These are phyloP conservation scores for Mitragyna speciosa DNA, from an alignment of 257 asterid genomes.

Conservation along the genomic window DNA sequence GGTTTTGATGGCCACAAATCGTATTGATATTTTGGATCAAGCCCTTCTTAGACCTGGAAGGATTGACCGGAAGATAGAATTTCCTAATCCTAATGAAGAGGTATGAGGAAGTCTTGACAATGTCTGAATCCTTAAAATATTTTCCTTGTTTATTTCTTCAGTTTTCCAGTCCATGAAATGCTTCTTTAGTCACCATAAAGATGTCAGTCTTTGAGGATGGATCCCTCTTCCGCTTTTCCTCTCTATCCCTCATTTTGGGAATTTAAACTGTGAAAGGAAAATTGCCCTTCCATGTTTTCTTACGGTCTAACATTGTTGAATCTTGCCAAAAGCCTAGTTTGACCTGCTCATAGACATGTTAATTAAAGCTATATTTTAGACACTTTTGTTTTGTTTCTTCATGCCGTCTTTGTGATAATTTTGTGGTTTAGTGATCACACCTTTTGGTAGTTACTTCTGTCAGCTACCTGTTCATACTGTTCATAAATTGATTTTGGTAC, in stretches of 20 bases:
- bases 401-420: background rate
- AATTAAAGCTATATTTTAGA: background rate
- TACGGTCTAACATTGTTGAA: background rate
- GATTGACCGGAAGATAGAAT: slow-evolving; percentile 87
- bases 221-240: background rate
- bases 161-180: background rate
- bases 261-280: background rate
- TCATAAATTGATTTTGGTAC: background rate
- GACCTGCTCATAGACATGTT: background rate
- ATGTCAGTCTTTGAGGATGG: background rate
- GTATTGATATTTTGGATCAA: slow-evolving; percentile 86
- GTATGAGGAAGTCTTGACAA: slow-evolving; percentile 24
- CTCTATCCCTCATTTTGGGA: background rate
- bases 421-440: background rate
- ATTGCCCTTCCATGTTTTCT: background rate
- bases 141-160: background rate
- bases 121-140: background rate
- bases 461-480: background rate
- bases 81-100: slow-evolving; percentile 92
- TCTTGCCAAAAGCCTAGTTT: background rate
- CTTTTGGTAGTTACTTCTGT: background rate
- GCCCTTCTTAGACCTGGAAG: slow-evolving; percentile 95
- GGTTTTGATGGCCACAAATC: slow-evolving; percentile 95
- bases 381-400: background rate
- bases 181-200: background rate